Evolutionary conservation across 768 basidiomycete species (phyloP), one percentile per base, ranked within the genome.

Genomic region (Lactifluus echinatus): DNA sequence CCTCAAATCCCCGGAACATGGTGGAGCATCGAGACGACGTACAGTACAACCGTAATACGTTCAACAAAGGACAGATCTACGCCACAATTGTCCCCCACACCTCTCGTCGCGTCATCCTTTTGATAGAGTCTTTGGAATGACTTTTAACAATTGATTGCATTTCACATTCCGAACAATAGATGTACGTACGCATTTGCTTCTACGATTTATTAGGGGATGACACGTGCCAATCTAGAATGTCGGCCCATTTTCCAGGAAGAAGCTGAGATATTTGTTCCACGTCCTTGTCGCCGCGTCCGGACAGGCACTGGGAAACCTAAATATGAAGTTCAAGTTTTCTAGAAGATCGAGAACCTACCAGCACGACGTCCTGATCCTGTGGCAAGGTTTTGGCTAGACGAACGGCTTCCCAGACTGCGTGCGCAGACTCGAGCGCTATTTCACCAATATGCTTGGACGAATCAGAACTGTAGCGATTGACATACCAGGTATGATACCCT

Each of bases 221-320:
- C 43, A 94, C 75, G 65, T 94, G 91, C 95, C 95, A 98, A 76
- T 94, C 89, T 34, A 98, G 79, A 64, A 73, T 84, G 66, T 96
- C 87, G 11, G 89, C 93, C 95, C 94, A 97, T 72, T 95, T 89
- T 55, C 80, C 79, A 11, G 95, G 95, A 54, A 99, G 76, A 39
- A 97, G 75, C 65, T 94, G 75, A n/a, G 88, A 93, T 56, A 99
- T 93, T 67, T 98, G 89, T 63, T 95, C 89, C 3, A 99, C 96
- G 67, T 99, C 95, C 72, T 98, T 98, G 72, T 98, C 93, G 17
- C 96, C 96, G 61, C 95, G 83, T 49, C 95, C 95, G 53, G 91
- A 94, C 50, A 97, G 75, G 66, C 93, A 96, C 90, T 94, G 57
- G 42, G 8, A 48, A 33, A 50, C 17, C 19, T 17, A 55, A 4